phyloP scores from a whole-genome alignment of 441 rosid genomes.

The Metrosideros polymorpha region DNA sequence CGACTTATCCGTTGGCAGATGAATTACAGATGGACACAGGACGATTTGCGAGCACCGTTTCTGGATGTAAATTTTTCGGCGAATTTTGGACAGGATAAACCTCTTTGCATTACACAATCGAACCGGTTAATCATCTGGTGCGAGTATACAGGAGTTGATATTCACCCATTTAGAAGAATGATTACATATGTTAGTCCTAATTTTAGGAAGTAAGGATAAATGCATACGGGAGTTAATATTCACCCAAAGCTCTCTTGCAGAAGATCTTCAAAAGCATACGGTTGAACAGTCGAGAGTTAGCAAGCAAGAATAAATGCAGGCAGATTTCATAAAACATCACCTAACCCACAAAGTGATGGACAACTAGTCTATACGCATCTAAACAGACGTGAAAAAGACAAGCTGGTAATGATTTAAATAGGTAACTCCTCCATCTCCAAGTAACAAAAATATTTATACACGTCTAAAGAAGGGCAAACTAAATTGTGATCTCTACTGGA shows the following conservation, averaged over 20 bases:
- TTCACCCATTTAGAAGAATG: neutral
- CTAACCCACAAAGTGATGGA: neutral
- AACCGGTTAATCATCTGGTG: neutral
- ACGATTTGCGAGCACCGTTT: neutral
- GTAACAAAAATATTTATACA: neutral
- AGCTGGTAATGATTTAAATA: neutral
- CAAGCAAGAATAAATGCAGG: neutral
- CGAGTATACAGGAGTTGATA: neutral
- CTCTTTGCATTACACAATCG: neutral
- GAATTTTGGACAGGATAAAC: neutral
- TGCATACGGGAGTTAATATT: neutral
- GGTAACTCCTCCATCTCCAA: neutral
- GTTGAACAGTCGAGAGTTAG: neutral
- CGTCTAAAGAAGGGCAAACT: neutral
- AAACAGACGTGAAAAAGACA: neutral
- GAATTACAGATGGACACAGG: neutral
- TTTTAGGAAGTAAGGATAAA: no score
- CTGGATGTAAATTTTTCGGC: neutral
- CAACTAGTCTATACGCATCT: neutral
- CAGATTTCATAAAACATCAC: neutral
- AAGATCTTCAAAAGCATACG: neutral
- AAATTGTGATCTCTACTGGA: neutral
- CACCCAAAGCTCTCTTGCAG: neutral
- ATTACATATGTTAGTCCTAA: neutral
- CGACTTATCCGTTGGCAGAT: neutral